Percentiles rank a stretch among this genome's conserved stretches.
These are phyloP conservation scores for Fibroporia radiculosa DNA, from an alignment of 768 basidiomycete species.

Conservation along the genomic window DNA sequence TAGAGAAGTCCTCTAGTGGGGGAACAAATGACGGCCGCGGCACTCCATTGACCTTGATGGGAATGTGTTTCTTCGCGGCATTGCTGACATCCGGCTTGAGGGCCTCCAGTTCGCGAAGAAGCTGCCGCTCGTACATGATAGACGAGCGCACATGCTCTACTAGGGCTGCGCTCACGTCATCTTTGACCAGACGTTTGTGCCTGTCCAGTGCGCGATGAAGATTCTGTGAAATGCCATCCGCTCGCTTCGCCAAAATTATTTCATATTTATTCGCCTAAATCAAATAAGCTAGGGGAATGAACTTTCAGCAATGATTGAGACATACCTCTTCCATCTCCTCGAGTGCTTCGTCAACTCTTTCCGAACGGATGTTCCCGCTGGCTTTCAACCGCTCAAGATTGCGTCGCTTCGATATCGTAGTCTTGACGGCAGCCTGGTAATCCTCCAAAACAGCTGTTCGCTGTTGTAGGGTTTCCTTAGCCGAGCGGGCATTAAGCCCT, in stretches of 20 bases:
- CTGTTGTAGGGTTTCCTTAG: slow-evolving; percentile 89
- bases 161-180: slow-evolving; percentile 84
- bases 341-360: slow-evolving; percentile 83
- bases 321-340: slow-evolving; percentile 88
- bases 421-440: slow-evolving; percentile 88
- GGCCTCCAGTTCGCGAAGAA: slow-evolving; percentile 81
- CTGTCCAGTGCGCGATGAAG: slow-evolving; percentile 79
- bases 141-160: slow-evolving; percentile 90
- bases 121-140: slow-evolving; percentile 86
- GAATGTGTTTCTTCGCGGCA: slow-evolving; percentile 53
- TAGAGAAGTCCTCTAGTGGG: slow-evolving; percentile 54
- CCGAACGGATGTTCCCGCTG: slow-evolving; percentile 77
- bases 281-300: slow-evolving; percentile 3
- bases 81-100: slow-evolving; percentile 68
- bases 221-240: slow-evolving; percentile 90
- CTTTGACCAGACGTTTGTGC: slow-evolving; percentile 82
- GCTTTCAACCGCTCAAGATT: slow-evolving; percentile 86
- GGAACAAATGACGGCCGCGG: slow-evolving; percentile 58
- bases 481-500: slow-evolving; percentile 92
- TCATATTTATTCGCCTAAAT: slow-evolving; percentile 86
- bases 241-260: slow-evolving; percentile 72
- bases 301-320: not conserved
- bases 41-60: slow-evolving; percentile 36
- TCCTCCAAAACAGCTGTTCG: slow-evolving; percentile 90
- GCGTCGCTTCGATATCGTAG: slow-evolving; percentile 86